Percentiles rank a stretch among this genome's conserved stretches.
Evolutionary conservation across 2,329 filamentous ascomycete genomes (phyloP).

Genomic region (Gnomoniopsis sp.): DNA sequence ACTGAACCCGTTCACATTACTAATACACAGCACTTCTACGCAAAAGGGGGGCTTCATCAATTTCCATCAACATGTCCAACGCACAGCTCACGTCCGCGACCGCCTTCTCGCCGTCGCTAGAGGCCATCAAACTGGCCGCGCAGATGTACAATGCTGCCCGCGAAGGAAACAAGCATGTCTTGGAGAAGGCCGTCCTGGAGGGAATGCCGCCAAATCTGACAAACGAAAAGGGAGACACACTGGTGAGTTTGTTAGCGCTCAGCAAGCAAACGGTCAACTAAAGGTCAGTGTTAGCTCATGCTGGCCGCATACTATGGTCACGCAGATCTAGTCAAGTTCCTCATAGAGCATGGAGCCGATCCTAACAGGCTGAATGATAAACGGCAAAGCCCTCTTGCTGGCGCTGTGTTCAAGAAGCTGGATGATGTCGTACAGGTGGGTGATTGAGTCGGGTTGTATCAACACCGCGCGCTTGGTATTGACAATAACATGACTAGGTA

Average conservation of each 20-base stretch:
- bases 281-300: constrained; percentile 54
- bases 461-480: background rate
- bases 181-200: constrained; percentile 59
- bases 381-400: constrained; percentile 66
- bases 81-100: background rate
- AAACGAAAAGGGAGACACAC: constrained; percentile 70
- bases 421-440: constrained; percentile 57
- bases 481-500: constrained; percentile 27
- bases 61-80: too few species aligned
- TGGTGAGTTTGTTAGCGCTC: constrained; percentile 42
- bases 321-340: constrained; percentile 53
- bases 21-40: too few species aligned
- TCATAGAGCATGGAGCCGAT: constrained; percentile 62
- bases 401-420: constrained; percentile 70
- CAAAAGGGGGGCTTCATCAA: too few species aligned
- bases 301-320: constrained; percentile 69
- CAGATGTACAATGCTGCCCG: constrained; percentile 67
- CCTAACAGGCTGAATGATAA: constrained; percentile 65
- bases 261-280: background rate
- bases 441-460: background rate
- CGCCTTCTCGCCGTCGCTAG: constrained; percentile 48
- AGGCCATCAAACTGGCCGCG: constrained; percentile 62
- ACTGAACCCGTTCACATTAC: too few species aligned
- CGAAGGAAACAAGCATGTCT: constrained; percentile 51
- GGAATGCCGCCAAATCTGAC: constrained; percentile 68